A percentile compares a stretch with the other conserved stretches of the same genome.
These are phyloP conservation scores for Boechera retrofracta DNA, from an alignment of 345 rosid genomes.

Conservation along the genomic window DNA sequence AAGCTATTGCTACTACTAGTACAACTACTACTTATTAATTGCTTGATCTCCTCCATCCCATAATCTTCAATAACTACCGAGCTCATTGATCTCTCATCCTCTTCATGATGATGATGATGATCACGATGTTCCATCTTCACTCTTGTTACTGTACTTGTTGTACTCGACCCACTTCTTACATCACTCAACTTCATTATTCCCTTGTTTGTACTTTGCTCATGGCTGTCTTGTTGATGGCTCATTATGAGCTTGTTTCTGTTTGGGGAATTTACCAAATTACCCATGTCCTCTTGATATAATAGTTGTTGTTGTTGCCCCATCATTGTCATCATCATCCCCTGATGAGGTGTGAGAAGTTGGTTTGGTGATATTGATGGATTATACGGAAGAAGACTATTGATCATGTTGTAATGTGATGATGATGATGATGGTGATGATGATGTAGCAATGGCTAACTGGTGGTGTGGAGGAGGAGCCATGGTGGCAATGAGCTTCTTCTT, in stretches of 20 bases:
- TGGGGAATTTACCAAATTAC: slow-evolving; percentile 39
- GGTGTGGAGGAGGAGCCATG: slow-evolving; percentile 42
- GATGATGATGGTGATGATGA: slow-evolving; percentile 46
- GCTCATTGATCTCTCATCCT: slow-evolving; percentile 42
- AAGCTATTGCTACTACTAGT: slow-evolving; percentile 51
- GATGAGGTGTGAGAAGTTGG: slow-evolving; percentile 43
- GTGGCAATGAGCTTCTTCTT: slow-evolving; percentile 73
- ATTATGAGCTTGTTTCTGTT: slow-evolving; percentile 38
- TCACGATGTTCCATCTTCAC: slow-evolving; percentile 48
- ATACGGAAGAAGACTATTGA: slow-evolving; percentile 32
- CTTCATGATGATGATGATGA: slow-evolving; percentile 36
- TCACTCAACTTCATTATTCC: slow-evolving; percentile 46
- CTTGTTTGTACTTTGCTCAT: slow-evolving; percentile 47
- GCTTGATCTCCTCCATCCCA: slow-evolving; percentile 84
- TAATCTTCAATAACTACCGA: slow-evolving; percentile 43
- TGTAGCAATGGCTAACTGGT: slow-evolving; percentile 39
- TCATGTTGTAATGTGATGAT: slow-evolving; percentile 46
- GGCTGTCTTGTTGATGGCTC: slow-evolving; percentile 50
- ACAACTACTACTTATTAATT: slow-evolving; percentile 61
- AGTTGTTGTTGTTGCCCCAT: slow-evolving; percentile 47
- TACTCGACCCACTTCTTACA: slow-evolving; percentile 68
- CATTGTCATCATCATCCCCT: slow-evolving; percentile 49
- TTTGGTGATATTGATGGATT: slow-evolving; percentile 51
- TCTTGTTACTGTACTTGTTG: slow-evolving; percentile 57
- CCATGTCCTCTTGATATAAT: slow-evolving; percentile 44